Evolutionary conservation across 352 stramenopile species (phyloP).

Genomic region (Phytophthora rubi): DNA sequence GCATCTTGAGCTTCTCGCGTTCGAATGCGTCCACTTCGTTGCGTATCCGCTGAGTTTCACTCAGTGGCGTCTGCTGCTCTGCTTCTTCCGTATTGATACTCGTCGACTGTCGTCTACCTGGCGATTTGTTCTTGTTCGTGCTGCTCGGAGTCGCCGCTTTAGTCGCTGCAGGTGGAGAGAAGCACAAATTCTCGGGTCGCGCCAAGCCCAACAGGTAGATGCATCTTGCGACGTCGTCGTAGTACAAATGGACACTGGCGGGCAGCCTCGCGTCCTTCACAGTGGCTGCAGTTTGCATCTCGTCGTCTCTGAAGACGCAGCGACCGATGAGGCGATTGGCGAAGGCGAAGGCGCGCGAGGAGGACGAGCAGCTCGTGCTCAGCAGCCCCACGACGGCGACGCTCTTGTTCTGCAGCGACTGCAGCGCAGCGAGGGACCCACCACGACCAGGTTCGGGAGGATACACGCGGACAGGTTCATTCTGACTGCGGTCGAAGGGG

Average conservation of each 20-base stretch:
- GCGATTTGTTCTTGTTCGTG: constrained; percentile 17
- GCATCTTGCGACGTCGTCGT: constrained; percentile 51
- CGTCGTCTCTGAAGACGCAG: constrained; percentile 49
- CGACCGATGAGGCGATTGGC: constrained; percentile 71
- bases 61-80: constrained; percentile 24
- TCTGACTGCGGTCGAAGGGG: constrained; percentile 43
- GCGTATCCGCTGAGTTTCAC: constrained; percentile 18
- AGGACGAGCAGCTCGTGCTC: constrained; percentile 43
- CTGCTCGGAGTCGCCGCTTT: constrained; percentile 16
- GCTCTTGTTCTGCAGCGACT: constrained; percentile 51
- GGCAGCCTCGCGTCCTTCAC: constrained; percentile 32
- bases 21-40: constrained; percentile 39
- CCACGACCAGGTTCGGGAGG: constrained; percentile 38
- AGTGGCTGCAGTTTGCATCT: constrained; percentile 33
- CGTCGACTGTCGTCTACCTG: constrained; percentile 12
- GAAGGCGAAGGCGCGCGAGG: constrained; percentile 47
- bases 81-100: not conserved
- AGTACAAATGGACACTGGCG: constrained; percentile 65
- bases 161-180: constrained; percentile 17
- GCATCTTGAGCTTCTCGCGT: constrained; percentile 65
- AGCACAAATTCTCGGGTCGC: constrained; percentile 47
- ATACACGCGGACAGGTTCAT: constrained; percentile 69
- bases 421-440: constrained; percentile 28
- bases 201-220: constrained; percentile 65
- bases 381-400: constrained; percentile 62